Evolutionary conservation across 2,329 filamentous ascomycete genomes (phyloP), one percentile per base, ranked within the genome.

Genomic region (Exophiala xenobiotica): DNA sequence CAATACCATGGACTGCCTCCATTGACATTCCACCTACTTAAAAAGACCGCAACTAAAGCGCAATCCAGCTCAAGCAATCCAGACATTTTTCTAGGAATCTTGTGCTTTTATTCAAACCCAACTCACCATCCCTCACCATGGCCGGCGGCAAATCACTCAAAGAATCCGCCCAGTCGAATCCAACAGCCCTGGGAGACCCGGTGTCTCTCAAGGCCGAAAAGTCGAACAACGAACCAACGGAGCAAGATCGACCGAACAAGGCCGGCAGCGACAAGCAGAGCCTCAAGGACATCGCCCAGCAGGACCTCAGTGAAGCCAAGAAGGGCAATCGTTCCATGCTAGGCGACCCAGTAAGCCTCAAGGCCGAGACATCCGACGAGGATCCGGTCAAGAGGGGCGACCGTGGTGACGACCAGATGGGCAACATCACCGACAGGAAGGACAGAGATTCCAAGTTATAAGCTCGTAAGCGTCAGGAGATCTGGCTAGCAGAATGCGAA

Each of bases 281-380:
- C 27, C 33, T 60, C 16, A 60, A 60, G 41, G 58, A 60, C 18
- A 42, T 53, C 16, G 56, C 58, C 12, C 16, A 57, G 31, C 26
- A 48, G 22, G 50, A 57, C 44, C 53, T 61, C 22, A 38, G 40
- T 4, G 43, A 56, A 42, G 51, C 54, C 5, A 40, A 52, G 22
- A 51, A 51, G 27, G 53, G 49, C 5, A 65, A 76, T 54, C 68
- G 69, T 4, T 67, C 65, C 46, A 67, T 67, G 57, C 61, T 73
- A 6, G 70, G 70, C 22, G 71, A 73, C 42, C 70, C 70, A 2
- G 64, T 71, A 26, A 72, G 68, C 41, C 31, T 71, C 22, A 72
- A 73, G 52, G 69, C 69, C 6, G 71, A 73, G 51, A 66, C 60
- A 46, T 68, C 64, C 50, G 62, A 65, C 12, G 59, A 48, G 31